phyloP scores from a whole-genome alignment of 768 basidiomycete genomes.

The Phlegmacium glaucopus region DNA sequence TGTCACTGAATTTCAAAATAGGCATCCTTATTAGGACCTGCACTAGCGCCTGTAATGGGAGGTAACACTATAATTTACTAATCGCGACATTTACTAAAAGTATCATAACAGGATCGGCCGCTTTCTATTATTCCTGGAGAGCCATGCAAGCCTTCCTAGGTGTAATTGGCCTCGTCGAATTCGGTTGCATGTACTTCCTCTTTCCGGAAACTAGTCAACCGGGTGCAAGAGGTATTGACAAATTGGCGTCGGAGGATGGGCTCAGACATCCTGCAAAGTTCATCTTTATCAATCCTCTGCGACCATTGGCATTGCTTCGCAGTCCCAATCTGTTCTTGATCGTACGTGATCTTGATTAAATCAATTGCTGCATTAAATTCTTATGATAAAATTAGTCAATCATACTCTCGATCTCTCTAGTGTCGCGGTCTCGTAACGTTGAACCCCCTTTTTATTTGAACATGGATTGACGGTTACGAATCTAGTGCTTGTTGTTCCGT shows the following conservation, averaged over 20 bases:
- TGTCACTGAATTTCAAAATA: conserved; percentile 13
- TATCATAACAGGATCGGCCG: conserved; percentile 33
- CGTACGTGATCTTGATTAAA: conserved; percentile 30
- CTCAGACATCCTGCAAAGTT: no score
- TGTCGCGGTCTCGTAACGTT: not conserved
- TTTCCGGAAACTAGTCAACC: conserved; percentile 68
- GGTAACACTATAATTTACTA: conserved; percentile 29
- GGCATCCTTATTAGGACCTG: conserved; percentile 55
- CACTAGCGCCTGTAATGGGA: conserved; percentile 55
- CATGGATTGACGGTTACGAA: not conserved
- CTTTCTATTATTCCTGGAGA: conserved; percentile 66
- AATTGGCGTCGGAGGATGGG: conserved; percentile 17
- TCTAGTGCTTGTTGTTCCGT: conserved; percentile 49
- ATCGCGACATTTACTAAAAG: not conserved
- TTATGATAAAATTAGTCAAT: not conserved
- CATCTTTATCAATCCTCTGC: conserved; percentile 58
- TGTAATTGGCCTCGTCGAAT: conserved; percentile 31
- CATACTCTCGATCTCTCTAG: not conserved
- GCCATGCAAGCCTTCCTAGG: conserved; percentile 47
- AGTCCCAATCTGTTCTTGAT: conserved; percentile 55
- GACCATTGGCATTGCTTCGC: conserved; percentile 43
- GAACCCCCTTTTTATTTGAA: not conserved
- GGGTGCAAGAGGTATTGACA: conserved; percentile 48
- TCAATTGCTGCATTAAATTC: no score
- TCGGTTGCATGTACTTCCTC: conserved; percentile 35